Evolutionary conservation across 2,329 filamentous ascomycete genomes (phyloP).

Genomic region (Periconia sp.): DNA sequence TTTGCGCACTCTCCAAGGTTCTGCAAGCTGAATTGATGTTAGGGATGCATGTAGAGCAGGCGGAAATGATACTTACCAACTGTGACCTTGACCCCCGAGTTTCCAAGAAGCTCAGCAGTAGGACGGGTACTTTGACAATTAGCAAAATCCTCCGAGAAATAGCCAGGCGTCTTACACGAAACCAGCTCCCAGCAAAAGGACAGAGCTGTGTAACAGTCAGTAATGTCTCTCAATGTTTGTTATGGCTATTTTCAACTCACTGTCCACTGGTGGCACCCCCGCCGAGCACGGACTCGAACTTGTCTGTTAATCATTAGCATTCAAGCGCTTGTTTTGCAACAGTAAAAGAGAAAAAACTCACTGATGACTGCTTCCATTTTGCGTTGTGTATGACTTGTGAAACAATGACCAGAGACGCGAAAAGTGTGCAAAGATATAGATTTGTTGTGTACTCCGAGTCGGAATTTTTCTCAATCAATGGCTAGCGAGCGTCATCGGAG

Average conservation of each 20-base stretch:
- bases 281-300: slow-evolving; percentile 35
- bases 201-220: slow-evolving; percentile 33
- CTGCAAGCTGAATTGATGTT: slow-evolving; percentile 65
- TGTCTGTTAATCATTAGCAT: slow-evolving; percentile 27
- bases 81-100: slow-evolving; percentile 59
- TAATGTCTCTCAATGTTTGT: background rate
- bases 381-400: slow-evolving; percentile 13
- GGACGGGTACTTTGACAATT: slow-evolving; percentile 49
- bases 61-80: slow-evolving; percentile 48
- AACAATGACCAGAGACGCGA: slow-evolving; percentile 13
- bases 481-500: slow-evolving; percentile 32
- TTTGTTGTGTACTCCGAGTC: slow-evolving; percentile 32
- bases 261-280: slow-evolving; percentile 28
- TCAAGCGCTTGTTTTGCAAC: slow-evolving; percentile 10
- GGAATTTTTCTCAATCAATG: slow-evolving; percentile 20
- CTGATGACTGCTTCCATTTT: slow-evolving; percentile 44
- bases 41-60: background rate
- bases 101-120: slow-evolving; percentile 60
- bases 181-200: slow-evolving; percentile 43
- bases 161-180: slow-evolving; percentile 36
- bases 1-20: slow-evolving; percentile 75
- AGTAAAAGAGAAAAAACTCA: slow-evolving; percentile 9
- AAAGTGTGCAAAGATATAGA: slow-evolving; percentile 24
- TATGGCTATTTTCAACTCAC: slow-evolving; percentile 24
- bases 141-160: slow-evolving; percentile 5